Conservation (phyloP, 129 eudicot genomes). For the Artemisia tridentata region DNA sequence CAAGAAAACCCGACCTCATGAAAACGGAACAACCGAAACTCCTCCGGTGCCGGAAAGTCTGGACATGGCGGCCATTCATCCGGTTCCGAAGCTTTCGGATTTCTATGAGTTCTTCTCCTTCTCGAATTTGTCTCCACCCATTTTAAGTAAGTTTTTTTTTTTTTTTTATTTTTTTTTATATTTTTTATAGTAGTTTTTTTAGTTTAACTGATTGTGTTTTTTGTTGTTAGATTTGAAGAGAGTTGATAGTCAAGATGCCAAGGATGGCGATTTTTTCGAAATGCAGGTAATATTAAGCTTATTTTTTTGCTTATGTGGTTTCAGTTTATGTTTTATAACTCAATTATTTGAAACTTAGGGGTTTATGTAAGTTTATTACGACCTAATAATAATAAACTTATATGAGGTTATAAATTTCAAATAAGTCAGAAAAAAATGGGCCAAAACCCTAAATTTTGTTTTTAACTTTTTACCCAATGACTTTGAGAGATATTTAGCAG, state of each 20-base stretch:
- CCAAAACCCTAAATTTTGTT: too few species aligned
- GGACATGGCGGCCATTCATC: constrained; percentile 95
- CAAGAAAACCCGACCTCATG: constrained; percentile 37
- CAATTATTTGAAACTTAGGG: too few species aligned
- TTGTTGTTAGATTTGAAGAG: constrained; percentile 60
- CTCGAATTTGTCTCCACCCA: constrained; percentile 83
- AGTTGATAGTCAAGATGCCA: constrained; percentile 51
- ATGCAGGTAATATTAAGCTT: constrained; percentile 49
- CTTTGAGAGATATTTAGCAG: too few species aligned
- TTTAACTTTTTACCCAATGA: too few species aligned
- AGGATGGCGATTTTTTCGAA: constrained; percentile 78
- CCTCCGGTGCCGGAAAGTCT: constrained; percentile 58
- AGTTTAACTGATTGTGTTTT: not conserved
- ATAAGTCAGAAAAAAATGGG: too few species aligned
- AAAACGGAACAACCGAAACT: constrained; percentile 25
- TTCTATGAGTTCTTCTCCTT: constrained; percentile 90
- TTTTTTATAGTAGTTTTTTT: not conserved
- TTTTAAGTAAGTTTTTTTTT: constrained; percentile 49
- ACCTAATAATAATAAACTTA: too few species aligned
- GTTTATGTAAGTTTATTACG: too few species aligned
- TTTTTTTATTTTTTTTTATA: not conserved
- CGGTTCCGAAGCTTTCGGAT: constrained; percentile 89
- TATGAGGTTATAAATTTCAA: too few species aligned
- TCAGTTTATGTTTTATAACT: too few species aligned
- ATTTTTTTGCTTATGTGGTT: too few species aligned